These are phyloP conservation scores for Pouteria glomerata DNA, from an alignment of 148 eudicot species.

Conservation along the genomic window DNA sequence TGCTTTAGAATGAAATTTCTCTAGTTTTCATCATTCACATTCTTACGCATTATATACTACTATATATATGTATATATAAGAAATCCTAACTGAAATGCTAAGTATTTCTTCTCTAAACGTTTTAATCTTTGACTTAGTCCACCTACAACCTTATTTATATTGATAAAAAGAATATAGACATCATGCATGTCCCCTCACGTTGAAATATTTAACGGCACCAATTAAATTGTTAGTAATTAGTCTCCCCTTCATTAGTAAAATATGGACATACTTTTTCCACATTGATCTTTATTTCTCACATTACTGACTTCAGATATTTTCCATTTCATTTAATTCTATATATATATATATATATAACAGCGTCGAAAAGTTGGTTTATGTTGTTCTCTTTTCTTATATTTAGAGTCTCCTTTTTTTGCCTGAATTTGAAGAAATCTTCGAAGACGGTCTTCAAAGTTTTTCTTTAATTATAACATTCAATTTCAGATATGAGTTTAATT, in stretches of 20 bases:
- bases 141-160: background rate
- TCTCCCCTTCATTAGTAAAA: too few relatives aligned
- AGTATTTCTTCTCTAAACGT: background rate
- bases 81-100: background rate
- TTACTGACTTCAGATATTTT: too few relatives aligned
- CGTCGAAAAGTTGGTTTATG: background rate
- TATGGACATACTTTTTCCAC: too few relatives aligned
- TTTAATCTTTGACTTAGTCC: background rate
- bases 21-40: too few relatives aligned
- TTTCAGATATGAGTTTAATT: background rate
- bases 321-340: too few relatives aligned
- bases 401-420: background rate
- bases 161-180: too few relatives aligned
- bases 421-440: background rate
- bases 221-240: background rate
- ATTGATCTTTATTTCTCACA: too few relatives aligned
- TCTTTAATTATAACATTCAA: too few relatives aligned
- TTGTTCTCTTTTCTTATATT: too few relatives aligned
- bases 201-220: background rate
- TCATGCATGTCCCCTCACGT: background rate
- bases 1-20: too few relatives aligned
- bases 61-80: too few relatives aligned
- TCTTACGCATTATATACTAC: background rate
- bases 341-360: background rate
- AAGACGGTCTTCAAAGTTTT: background rate